These are phyloP conservation scores for Podospora pseudoanserina DNA, from an alignment of 495 filamentous ascomycete species.

Conservation along the genomic window DNA sequence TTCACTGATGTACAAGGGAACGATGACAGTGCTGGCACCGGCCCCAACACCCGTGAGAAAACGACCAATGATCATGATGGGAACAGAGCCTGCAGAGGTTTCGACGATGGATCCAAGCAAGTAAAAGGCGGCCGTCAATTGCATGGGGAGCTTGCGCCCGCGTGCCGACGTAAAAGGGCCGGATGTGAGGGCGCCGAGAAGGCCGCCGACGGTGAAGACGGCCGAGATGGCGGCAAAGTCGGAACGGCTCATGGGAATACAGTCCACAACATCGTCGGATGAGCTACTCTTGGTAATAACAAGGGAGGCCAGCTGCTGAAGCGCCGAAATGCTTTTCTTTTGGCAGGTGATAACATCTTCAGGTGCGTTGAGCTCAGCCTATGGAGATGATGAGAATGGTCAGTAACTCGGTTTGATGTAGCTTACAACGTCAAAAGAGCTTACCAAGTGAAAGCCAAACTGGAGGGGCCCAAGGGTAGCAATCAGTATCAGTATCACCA, in stretches of 20 bases:
- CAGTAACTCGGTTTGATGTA: slow-evolving; percentile 16
- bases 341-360: slow-evolving; percentile 84
- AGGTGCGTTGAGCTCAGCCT: slow-evolving; percentile 95
- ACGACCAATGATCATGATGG: slow-evolving; percentile 65
- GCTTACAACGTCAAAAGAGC: slow-evolving; percentile 12
- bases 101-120: slow-evolving; percentile 71
- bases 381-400: slow-evolving; percentile 13
- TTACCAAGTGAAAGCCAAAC: slow-evolving; percentile 91
- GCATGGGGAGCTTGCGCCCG: slow-evolving; percentile 70
- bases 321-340: slow-evolving; percentile 53
- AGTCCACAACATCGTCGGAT: slow-evolving; percentile 57
- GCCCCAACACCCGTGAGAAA: slow-evolving; percentile 79
- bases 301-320: slow-evolving; percentile 30
- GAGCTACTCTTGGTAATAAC: slow-evolving; percentile 17
- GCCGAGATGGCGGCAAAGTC: slow-evolving; percentile 80
- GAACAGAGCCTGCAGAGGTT: slow-evolving; percentile 63
- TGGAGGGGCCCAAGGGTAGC: slow-evolving; percentile 78
- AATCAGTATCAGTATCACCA: slow-evolving; percentile 61
- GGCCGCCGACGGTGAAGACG: slow-evolving; percentile 86
- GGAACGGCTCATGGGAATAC: slow-evolving; percentile 73
- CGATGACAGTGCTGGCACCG: slow-evolving; percentile 85
- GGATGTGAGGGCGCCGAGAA: slow-evolving; percentile 74
- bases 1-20: slow-evolving; percentile 93
- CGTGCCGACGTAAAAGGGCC: slow-evolving; percentile 68
- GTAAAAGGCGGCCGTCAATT: slow-evolving; percentile 69